Conservation (phyloP, 192 early-diverging fungal genomes). For the Dimargaris verticillata region DNA sequence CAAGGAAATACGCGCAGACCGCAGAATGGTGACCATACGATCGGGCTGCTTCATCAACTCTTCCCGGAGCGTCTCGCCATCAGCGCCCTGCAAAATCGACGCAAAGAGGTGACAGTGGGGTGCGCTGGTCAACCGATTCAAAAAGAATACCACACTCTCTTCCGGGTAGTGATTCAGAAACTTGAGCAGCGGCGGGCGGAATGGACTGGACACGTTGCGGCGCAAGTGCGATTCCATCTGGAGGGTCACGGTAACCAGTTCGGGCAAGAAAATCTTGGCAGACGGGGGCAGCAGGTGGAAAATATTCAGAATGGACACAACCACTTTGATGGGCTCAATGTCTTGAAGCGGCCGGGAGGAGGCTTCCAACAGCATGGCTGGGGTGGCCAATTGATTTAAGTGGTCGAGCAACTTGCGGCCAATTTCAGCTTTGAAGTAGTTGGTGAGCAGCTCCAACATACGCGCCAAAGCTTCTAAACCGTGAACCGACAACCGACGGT, state of each 20-base stretch:
- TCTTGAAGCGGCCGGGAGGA: constrained; percentile 74
- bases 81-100: constrained; percentile 31
- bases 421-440: constrained; percentile 98
- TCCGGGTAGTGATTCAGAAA: constrained; percentile 79
- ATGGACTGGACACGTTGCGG: constrained; percentile 80
- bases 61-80: constrained; percentile 38
- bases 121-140: constrained; percentile 41
- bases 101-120: constrained; percentile 49
- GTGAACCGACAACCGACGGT: constrained; percentile 80
- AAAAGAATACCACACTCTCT: constrained; percentile 76
- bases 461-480: constrained; percentile 89
- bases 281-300: constrained; percentile 83
- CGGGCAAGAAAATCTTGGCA: constrained; percentile 82
- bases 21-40: constrained; percentile 30
- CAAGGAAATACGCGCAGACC: constrained; percentile 12
- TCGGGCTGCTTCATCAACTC: constrained; percentile 43
- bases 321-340: constrained; percentile 82
- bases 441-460: constrained; percentile 79
- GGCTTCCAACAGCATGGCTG: constrained; percentile 60
- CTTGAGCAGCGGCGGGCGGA: constrained; percentile 73
- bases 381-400: constrained; percentile 81
- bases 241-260: constrained; percentile 72
- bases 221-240: constrained; percentile 70
- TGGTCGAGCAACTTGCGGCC: constrained; percentile 97
- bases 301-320: constrained; percentile 85